Conservation (phyloP, 139 green algal genomes). For the Micractinium conductrix region DNA sequence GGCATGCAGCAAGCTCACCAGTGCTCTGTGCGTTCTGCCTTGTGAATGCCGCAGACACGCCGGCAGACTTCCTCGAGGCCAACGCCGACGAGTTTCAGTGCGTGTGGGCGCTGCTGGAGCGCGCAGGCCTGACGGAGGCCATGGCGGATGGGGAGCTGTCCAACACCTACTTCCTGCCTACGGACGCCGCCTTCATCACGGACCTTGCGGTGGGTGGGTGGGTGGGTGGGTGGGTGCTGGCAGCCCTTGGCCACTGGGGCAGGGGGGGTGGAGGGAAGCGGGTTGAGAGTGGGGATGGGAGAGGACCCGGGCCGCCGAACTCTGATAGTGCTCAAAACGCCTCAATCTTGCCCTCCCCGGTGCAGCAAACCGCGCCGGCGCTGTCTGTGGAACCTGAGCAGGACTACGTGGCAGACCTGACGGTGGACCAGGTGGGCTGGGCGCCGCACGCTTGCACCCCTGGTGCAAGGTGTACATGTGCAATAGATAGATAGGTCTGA, state of each 20-base stretch:
- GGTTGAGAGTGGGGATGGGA: too few species aligned
- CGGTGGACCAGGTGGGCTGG: background rate
- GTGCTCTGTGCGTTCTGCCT: too few species aligned
- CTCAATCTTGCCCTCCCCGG: too few species aligned
- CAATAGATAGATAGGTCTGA: too few species aligned
- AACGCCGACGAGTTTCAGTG: slow-evolving; percentile 3
- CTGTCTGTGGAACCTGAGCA: background rate
- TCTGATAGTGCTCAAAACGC: too few species aligned
- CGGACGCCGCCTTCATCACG: background rate
- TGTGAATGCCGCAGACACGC: background rate
- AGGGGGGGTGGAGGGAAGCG: too few species aligned
- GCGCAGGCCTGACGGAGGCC: background rate
- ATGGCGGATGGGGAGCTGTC: background rate
- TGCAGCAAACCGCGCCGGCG: background rate
- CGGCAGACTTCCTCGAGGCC: background rate
- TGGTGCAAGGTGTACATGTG: too few species aligned
- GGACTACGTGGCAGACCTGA: background rate
- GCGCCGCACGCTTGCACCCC: too few species aligned
- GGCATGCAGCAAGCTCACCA: too few species aligned
- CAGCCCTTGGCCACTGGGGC: too few species aligned
- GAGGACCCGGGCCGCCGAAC: too few species aligned
- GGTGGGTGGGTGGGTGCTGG: background rate
- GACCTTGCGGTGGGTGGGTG: background rate
- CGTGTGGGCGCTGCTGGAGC: slow-evolving; percentile 13
- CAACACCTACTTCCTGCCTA: slow-evolving; percentile 20